phyloP scores from a whole-genome alignment of 768 basidiomycete species.

The Butyriboletus loyo region DNA sequence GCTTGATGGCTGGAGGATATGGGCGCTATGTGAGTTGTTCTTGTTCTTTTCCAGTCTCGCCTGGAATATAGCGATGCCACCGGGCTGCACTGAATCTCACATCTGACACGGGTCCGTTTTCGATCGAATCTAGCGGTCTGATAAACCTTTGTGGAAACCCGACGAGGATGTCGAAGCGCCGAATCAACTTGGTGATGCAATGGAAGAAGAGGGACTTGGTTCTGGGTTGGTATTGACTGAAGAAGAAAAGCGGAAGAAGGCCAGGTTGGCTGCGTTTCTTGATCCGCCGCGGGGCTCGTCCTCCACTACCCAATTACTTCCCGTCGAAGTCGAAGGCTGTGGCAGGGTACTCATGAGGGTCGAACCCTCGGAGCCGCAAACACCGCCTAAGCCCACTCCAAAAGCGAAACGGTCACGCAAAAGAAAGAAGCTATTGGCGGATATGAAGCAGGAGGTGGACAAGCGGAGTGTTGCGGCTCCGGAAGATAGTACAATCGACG shows the following conservation, averaged over 20 bases:
- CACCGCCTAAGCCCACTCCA: constrained; percentile 26
- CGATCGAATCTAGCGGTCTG: constrained; percentile 23
- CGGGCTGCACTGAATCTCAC: constrained; percentile 6
- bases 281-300: constrained; percentile 35
- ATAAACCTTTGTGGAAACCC: constrained; percentile 18
- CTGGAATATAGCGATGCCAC: neutral
- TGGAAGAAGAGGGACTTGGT: constrained; percentile 10
- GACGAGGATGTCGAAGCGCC: constrained; percentile 15
- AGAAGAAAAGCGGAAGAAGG: constrained; percentile 64
- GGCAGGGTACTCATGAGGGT: constrained; percentile 70
- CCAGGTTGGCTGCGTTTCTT: constrained; percentile 67
- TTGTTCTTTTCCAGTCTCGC: neutral
- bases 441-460: constrained; percentile 19
- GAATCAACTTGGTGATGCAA: constrained; percentile 9
- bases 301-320: constrained; percentile 44
- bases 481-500: constrained; percentile 38
- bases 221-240: constrained; percentile 36
- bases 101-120: constrained; percentile 9
- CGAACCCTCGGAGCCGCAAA: constrained; percentile 38
- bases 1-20: constrained; percentile 79
- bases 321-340: constrained; percentile 63
- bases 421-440: constrained; percentile 44
- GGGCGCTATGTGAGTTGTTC: constrained; percentile 61
- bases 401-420: constrained; percentile 46
- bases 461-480: constrained; percentile 11